These are phyloP conservation scores for Chrysanthemum makinoi DNA, from an alignment of 129 eudicot species.

Conservation along the genomic window DNA sequence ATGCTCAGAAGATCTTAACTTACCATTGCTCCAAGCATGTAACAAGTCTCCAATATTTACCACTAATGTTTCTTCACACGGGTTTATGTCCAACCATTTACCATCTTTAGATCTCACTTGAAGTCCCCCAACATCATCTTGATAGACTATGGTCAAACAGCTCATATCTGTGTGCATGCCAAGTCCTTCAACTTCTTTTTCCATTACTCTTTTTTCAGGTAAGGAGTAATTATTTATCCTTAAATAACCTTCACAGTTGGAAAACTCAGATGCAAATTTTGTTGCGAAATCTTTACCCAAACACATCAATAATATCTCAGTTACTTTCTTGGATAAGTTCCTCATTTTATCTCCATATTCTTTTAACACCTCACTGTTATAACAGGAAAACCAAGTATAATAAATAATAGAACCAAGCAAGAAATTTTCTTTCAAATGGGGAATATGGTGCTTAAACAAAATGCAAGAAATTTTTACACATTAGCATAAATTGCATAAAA, in stretches of 20 bases:
- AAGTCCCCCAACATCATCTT: conserved; percentile 83
- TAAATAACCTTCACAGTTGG: conserved; percentile 74
- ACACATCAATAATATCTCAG: conserved; percentile 51
- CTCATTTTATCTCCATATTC: conserved; percentile 76
- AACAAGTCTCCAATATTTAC: conserved; percentile 84
- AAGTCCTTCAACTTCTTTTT: conserved; percentile 71
- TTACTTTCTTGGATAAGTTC: conserved; percentile 55
- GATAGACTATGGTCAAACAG: conserved; percentile 77
- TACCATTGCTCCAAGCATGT: conserved; percentile 96
- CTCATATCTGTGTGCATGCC: conserved; percentile 98
- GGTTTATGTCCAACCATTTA: conserved; percentile 63
- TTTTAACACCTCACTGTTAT: conserved; percentile 55
- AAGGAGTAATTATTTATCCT: conserved; percentile 77
- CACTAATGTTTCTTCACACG: conserved; percentile 71
- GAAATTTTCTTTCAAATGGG: neutral
- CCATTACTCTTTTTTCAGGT: conserved; percentile 36
- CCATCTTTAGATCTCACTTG: conserved; percentile 77
- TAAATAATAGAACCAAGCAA: neutral
- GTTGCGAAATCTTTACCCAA: conserved; percentile 53
- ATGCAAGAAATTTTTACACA: neutral
- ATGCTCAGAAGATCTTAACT: conserved; percentile 79
- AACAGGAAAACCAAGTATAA: conserved; percentile 1
- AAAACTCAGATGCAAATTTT: conserved; percentile 53
- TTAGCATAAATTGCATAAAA: no score
- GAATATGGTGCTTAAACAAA: neutral